Evolutionary conservation across 495 filamentous ascomycete genomes (phyloP).

Genomic region (Bathelium albidoporum): DNA sequence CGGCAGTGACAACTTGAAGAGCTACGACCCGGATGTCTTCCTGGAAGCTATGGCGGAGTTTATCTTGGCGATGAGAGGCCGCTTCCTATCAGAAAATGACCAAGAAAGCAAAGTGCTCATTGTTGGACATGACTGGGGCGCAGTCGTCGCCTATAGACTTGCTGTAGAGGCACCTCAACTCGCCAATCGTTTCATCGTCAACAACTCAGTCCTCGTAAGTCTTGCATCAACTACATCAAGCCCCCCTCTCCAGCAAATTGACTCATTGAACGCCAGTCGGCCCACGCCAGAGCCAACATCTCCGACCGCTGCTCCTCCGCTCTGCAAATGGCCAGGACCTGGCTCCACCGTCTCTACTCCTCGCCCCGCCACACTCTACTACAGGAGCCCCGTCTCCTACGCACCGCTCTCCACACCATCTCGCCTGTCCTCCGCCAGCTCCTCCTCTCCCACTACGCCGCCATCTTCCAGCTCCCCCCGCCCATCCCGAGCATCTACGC

Average conservation of each 20-base stretch:
- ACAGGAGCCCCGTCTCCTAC: slow-evolving; percentile 29
- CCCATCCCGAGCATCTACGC: neutral
- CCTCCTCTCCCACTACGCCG: slow-evolving; percentile 25
- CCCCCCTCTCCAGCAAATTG: slow-evolving; percentile 28
- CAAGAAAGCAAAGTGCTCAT: slow-evolving; percentile 24
- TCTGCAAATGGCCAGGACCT: neutral
- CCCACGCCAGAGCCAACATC: neutral
- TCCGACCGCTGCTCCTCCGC: neutral
- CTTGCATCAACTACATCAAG: neutral
- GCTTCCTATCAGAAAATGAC: slow-evolving; percentile 25
- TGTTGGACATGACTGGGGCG: slow-evolving; percentile 51
- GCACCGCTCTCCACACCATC: slow-evolving; percentile 19
- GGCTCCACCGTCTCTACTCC: neutral
- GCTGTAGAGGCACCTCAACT: slow-evolving; percentile 45
- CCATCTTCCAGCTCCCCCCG: slow-evolving; percentile 14
- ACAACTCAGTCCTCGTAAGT: slow-evolving; percentile 42
- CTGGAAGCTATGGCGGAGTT: slow-evolving; percentile 42
- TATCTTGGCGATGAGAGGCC: slow-evolving; percentile 36
- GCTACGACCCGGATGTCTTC: slow-evolving; percentile 40
- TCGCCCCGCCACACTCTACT: neutral
- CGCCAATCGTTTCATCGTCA: slow-evolving; percentile 43
- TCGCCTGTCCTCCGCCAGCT: slow-evolving; percentile 7
- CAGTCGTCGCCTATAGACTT: slow-evolving; percentile 40
- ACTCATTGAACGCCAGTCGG: slow-evolving; percentile 14
- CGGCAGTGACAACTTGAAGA: slow-evolving; percentile 38